Evolutionary conservation across 208 protist species (phyloP).

Genomic region (Acanthamoeba sp.): DNA sequence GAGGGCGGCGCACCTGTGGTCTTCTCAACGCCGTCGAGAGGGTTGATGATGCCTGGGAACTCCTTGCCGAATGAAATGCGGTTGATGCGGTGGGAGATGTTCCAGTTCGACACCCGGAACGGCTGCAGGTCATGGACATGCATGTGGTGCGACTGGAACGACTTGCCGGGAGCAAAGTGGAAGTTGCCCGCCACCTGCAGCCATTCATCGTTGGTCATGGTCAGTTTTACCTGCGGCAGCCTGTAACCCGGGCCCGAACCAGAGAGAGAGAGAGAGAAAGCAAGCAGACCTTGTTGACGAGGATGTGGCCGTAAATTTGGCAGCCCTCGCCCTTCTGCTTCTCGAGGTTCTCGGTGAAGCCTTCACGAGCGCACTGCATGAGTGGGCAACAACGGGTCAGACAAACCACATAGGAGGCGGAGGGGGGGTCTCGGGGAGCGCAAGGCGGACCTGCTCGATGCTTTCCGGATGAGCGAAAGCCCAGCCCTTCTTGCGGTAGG

Average conservation of each 20-base stretch:
- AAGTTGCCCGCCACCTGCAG: conserved; percentile 89
- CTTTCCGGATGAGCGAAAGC: conserved; percentile 71
- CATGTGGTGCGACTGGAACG: conserved; percentile 85
- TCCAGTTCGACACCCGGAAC: conserved; percentile 83
- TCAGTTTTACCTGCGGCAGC: too few relatives aligned
- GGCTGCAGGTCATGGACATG: conserved; percentile 89
- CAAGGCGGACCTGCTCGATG: conserved; percentile 81
- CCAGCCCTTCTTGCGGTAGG: conserved; percentile 89
- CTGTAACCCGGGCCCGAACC: too few relatives aligned
- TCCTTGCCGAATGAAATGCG: conserved; percentile 89
- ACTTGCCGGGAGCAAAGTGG: conserved; percentile 89
- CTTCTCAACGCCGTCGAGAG: conserved; percentile 85
- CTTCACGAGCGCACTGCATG: conserved; percentile 62
- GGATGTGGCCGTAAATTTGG: conserved; percentile 85
- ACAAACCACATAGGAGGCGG: background rate
- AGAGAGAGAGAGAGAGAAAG: background rate
- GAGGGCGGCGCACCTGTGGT: conserved; percentile 7
- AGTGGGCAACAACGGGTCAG: background rate
- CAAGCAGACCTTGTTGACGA: conserved; percentile 85
- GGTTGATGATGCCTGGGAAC: conserved; percentile 89
- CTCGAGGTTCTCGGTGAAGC: conserved; percentile 80
- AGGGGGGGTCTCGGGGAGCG: background rate
- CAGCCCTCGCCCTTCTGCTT: conserved; percentile 87
- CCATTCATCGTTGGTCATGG: background rate
- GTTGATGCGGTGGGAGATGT: conserved; percentile 88